A percentile compares a stretch with the other conserved stretches of the same genome.
Evolutionary conservation across 1,284 basidiomycete species (phyloP).

Genomic region (Xerocomus amazonicus): DNA sequence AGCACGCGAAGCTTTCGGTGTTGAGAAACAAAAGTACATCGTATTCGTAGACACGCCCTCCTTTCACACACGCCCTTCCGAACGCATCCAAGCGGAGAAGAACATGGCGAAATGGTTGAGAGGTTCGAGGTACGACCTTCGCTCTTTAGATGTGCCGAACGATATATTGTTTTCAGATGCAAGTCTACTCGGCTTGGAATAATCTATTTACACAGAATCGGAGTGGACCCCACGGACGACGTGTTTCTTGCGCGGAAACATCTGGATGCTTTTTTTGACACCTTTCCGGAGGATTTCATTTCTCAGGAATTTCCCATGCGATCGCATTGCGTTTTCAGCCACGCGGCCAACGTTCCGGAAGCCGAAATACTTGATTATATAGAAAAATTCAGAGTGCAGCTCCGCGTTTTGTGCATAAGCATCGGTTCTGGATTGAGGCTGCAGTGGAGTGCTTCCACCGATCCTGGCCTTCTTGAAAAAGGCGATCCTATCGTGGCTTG

Average conservation of each 20-base stretch:
- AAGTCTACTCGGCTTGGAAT: slow-evolving; percentile 12
- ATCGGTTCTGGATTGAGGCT: neutral
- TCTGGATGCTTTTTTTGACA: slow-evolving; percentile 7
- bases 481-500: slow-evolving; percentile 11
- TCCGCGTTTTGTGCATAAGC: neutral
- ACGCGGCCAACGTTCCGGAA: neutral
- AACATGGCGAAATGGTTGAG: slow-evolving; percentile 9
- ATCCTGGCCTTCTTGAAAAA: neutral
- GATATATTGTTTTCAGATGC: neutral
- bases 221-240: neutral
- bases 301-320: neutral
- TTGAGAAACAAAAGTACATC: slow-evolving; percentile 1
- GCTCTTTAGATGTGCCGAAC: neutral
- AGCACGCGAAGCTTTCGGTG: neutral
- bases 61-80: slow-evolving; percentile 1
- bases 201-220: slow-evolving; percentile 22
- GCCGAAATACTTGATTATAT: neutral
- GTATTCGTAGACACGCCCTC: slow-evolving; percentile 26
- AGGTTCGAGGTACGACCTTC: slow-evolving; percentile 7
- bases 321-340: slow-evolving; percentile 15
- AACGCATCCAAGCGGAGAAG: neutral
- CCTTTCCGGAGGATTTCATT: slow-evolving; percentile 7
- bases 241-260: slow-evolving; percentile 6
- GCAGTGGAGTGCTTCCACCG: slow-evolving; percentile 4
- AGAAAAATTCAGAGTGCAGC: neutral